Evolutionary conservation across 2,329 filamentous ascomycete species (phyloP).

Genomic region (Mariannaea elegans): DNA sequence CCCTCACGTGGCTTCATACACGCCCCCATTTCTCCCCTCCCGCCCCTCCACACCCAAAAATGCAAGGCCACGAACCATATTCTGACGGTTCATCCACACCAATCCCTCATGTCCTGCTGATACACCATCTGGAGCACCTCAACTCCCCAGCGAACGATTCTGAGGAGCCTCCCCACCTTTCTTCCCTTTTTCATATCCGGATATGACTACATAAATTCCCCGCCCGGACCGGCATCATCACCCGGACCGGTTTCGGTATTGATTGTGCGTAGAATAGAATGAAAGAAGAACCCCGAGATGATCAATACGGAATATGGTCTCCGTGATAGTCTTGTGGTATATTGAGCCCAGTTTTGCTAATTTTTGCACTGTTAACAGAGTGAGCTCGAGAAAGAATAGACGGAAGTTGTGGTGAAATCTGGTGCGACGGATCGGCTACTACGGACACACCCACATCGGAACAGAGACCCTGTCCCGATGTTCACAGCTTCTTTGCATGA

Average conservation of each 20-base stretch:
- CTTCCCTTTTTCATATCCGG: neutral
- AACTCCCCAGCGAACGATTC: neutral
- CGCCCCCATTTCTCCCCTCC: neutral
- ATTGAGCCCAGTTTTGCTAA: too few relatives aligned
- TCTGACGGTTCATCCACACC: conserved; percentile 7
- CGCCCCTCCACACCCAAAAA: conserved; percentile 7
- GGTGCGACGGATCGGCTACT: neutral
- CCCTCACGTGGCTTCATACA: conserved; percentile 14
- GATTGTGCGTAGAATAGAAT: neutral
- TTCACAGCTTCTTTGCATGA: neutral
- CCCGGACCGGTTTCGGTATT: neutral
- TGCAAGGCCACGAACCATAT: conserved; percentile 6
- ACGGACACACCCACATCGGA: neutral
- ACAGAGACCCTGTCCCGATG: neutral
- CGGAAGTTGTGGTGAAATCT: neutral
- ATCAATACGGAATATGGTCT: neutral
- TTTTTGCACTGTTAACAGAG: too few relatives aligned
- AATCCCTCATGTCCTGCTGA: neutral
- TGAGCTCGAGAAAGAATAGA: neutral
- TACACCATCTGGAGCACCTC: neutral
- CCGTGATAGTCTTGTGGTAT: neutral
- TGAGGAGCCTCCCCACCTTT: neutral
- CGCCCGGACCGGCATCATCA: neutral
- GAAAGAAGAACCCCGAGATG: neutral
- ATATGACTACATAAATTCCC: neutral